phyloP scores from a whole-genome alignment of 306 rosid species.

The Echinosophora koreensis region DNA sequence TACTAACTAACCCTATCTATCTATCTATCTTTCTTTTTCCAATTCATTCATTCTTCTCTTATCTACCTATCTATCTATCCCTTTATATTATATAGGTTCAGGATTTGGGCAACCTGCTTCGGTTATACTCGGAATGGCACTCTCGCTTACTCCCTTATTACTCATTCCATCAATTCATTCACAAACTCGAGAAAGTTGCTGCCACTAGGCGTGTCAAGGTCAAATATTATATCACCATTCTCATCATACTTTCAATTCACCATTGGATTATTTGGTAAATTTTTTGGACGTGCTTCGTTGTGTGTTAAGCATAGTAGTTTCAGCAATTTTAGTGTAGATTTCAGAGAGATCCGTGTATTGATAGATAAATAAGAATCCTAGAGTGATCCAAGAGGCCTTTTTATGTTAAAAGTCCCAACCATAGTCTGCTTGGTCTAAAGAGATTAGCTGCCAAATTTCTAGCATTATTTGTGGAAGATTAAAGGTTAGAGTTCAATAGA shows the following conservation, averaged over 20 bases:
- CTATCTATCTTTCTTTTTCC: too few species aligned
- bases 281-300: not conserved
- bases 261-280: not conserved
- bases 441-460: not conserved
- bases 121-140: conserved; percentile 85
- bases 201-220: conserved; percentile 88
- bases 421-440: not conserved
- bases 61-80: too few species aligned
- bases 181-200: conserved; percentile 87
- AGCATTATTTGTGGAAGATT: not conserved
- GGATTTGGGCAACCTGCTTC: conserved; percentile 83
- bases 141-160: conserved; percentile 84
- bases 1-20: not conserved
- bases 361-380: not conserved
- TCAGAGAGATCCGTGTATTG: not conserved
- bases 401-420: not conserved
- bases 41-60: too few species aligned
- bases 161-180: conserved; percentile 77
- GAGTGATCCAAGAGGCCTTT: not conserved
- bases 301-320: not conserved
- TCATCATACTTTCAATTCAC: not conserved
- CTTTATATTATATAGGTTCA: conserved; percentile 55
- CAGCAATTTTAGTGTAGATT: not conserved
- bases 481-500: not conserved
- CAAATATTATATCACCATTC: too few species aligned